Base-by-base conservation (phyloP, 345 rosid genomes). In the Pistacia integerrima region DNA sequence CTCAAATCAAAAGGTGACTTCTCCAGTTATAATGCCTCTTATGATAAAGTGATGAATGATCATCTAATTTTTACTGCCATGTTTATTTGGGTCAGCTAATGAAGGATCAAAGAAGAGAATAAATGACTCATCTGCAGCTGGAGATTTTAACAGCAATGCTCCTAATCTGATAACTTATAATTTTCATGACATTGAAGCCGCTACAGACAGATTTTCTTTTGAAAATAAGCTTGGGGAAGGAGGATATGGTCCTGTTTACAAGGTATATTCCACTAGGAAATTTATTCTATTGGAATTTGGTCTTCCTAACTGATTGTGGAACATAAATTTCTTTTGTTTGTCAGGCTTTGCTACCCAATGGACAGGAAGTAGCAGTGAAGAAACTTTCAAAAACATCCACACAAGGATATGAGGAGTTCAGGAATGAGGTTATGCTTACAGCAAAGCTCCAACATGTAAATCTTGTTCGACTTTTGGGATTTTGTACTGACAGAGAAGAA, bases 201-300 rank as follows among this genome's bases (percentile, higher is more conserved):
- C 87, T 44, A 86, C 86, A 4, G 11, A 76, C 16, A 62, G 72
- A 73, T 86, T 86, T 76, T 77, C 82, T 0, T 14, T 51, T 12
- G 73, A 78, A 74, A 80, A 82, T 30, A 74, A 73, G 56, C 75
- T 86, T 51, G 89, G 87, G n/a, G 71, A 84, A 74, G 89, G 87
- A 60, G 89, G 89, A 12, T 86, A 72, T 67, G 87, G 87, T n/a
- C 85, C 89, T 48, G 89, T 86, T 63, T 84, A 81, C 60, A 83
- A 79, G 86, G 86, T 80, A 63, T 8, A 4, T 1, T 4, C 7
- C 0, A 41, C 5, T 41, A 41, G 7, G 1, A 0, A 0, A 41
- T 41, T 41, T 41, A 41, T 41, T 41, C 46, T 41, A 6, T 41
- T 41, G 8, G 8, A 41, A 41, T 41, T 41, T 41, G 46, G 46